These are phyloP conservation scores for Globisporangium parvum DNA, from an alignment of 352 stramenopile species.

Conservation along the genomic window DNA sequence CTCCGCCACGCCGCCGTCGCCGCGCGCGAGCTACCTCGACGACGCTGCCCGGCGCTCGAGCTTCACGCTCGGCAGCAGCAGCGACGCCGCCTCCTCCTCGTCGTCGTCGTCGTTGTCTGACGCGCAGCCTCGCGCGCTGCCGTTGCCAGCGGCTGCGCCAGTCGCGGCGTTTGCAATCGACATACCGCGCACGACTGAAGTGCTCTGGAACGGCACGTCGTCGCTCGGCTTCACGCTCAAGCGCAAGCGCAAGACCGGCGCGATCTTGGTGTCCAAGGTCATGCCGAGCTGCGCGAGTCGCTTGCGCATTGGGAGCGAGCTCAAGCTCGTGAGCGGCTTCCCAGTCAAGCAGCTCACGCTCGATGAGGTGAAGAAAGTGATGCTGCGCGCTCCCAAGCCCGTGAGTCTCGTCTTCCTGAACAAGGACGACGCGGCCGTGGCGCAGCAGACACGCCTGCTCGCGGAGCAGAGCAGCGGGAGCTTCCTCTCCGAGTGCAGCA, in stretches of 20 bases:
- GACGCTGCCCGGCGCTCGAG: slow-evolving; percentile 1
- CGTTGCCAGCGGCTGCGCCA: not conserved
- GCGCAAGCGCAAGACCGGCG: slow-evolving; percentile 51
- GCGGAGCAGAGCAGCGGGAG: slow-evolving; percentile 19
- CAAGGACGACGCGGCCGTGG: slow-evolving; percentile 20
- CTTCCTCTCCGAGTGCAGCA: slow-evolving; percentile 29
- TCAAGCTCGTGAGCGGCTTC: slow-evolving; percentile 73
- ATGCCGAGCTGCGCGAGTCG: slow-evolving; percentile 20
- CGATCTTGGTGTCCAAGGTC: slow-evolving; percentile 64
- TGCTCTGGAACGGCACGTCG: slow-evolving; percentile 54
- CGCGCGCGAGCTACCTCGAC: slow-evolving; percentile 8
- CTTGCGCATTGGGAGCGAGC: slow-evolving; percentile 59
- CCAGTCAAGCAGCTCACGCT: slow-evolving; percentile 64
- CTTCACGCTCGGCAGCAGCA: slow-evolving; percentile 6
- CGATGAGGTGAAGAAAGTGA: slow-evolving; percentile 72
- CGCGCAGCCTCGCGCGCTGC: no score
- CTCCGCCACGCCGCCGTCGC: slow-evolving; percentile 14
- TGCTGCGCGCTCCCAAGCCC: slow-evolving; percentile 63
- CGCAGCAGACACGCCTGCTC: slow-evolving; percentile 10
- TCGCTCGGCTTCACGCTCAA: slow-evolving; percentile 72
- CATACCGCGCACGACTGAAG: slow-evolving; percentile 49
- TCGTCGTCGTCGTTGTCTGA: not conserved
- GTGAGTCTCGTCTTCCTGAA: slow-evolving; percentile 81
- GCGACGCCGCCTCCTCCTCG: not conserved
- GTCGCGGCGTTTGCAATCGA: not conserved